Base-by-base conservation (phyloP, 495 filamentous ascomycete species). In the Acidiella bohemica region DNA sequence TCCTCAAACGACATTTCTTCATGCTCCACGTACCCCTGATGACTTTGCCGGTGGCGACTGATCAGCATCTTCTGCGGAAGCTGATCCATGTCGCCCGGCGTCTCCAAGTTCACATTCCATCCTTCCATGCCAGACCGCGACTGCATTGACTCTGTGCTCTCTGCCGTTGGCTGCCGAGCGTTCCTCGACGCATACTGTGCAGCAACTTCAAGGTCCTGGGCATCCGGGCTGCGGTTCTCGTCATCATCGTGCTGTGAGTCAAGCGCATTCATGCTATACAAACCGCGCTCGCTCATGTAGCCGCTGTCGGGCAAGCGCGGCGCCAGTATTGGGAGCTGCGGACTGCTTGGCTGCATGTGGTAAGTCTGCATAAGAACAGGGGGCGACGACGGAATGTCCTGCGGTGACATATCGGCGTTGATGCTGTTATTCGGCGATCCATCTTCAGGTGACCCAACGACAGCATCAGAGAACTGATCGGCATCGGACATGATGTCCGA, bases 331-430 rank as follows among this genome's bases (percentile, higher is more conserved):
- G 83, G 81, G 26, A 88, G 64, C 17, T 75, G 66, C 5, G 84
- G 84, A 47, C 84, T 93, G 2, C 84, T 88, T 22, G 76, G 68
- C 42, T 47, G 57, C 18, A 48, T 76, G 58, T 24, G 16, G 23
- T 21, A 36, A 63, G 71, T 64, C 60, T 44, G 58, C 36, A 73
- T 66, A 26, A 82, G 69, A 1, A 85, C 67, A 0, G 84, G 84
- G 21, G 84, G 84, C 3, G 84, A 90, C 1, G 84, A 93, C 2
- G 73, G 74, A 46, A 93, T 78, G 32, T 72, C 76, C 2, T 59
- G 61, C 11, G 75, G 70, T 28, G 72, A 76, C 20, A 67, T 63
- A 36, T 66, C 67, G 14, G 69, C 67, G 19, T 65, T 71, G 47
- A 65, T 67, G 20, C 58, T 63, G 31, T 63, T 63, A 41, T 31